phyloP scores from a whole-genome alignment of 2,329 filamentous ascomycete genomes.

The Penicillium verrucosum region DNA sequence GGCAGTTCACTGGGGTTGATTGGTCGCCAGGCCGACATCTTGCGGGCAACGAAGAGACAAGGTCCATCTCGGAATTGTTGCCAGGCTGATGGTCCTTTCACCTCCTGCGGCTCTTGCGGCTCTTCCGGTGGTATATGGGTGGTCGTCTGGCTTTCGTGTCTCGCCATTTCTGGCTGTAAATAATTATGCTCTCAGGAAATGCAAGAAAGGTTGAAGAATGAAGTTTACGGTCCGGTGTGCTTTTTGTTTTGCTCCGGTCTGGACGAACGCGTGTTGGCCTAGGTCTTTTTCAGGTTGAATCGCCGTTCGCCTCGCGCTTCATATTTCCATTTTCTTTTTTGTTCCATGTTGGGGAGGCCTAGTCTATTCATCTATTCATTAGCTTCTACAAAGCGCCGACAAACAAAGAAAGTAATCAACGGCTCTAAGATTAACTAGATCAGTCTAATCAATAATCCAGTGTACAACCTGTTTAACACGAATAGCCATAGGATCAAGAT shows the following conservation, averaged over 20 bases:
- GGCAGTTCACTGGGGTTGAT: neutral
- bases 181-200: neutral
- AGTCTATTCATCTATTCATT: neutral
- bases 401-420: neutral
- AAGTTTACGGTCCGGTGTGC: too few relatives aligned
- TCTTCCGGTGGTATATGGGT: neutral
- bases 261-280: too few relatives aligned
- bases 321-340: too few relatives aligned
- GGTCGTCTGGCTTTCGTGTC: too few relatives aligned
- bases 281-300: neutral
- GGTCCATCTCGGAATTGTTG: neutral
- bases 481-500: slow-evolving; percentile 13
- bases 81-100: neutral
- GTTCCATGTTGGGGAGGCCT: too few relatives aligned
- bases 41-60: slow-evolving; percentile 1
- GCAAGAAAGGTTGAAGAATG: neutral
- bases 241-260: too few relatives aligned
- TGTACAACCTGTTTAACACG: slow-evolving; percentile 13
- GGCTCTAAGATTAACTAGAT: neutral
- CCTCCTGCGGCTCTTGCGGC: neutral
- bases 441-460: slow-evolving; percentile 2
- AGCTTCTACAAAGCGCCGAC: neutral
- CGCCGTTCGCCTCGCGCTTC: neutral
- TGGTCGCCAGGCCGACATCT: neutral
- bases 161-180: too few relatives aligned